phyloP scores from a whole-genome alignment of 352 stramenopile genomes.

The Pythium brachiatum region DNA sequence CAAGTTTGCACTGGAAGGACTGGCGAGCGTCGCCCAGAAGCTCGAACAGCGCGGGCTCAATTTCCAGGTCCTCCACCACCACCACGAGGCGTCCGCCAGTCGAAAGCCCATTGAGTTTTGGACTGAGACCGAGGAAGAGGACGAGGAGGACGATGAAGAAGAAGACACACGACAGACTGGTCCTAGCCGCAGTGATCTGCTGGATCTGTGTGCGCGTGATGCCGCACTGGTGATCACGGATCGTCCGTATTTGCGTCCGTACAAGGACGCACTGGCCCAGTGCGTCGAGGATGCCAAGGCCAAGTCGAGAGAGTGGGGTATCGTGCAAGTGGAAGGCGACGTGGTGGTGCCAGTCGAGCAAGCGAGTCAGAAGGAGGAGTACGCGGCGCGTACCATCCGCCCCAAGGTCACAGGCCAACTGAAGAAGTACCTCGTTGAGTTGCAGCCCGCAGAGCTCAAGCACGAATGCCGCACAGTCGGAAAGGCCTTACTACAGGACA shows the following conservation, averaged over 20 bases:
- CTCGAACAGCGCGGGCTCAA: constrained; percentile 48
- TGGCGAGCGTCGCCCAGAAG: constrained; percentile 40
- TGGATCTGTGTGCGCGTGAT: constrained; percentile 40
- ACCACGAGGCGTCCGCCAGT: constrained; percentile 16
- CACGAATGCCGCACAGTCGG: constrained; percentile 26
- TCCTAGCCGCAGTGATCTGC: constrained; percentile 36
- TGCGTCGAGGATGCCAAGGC: constrained; percentile 32
- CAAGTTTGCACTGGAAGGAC: constrained; percentile 70
- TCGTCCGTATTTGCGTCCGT: constrained; percentile 67
- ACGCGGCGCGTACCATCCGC: constrained; percentile 97
- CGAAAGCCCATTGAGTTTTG: constrained; percentile 17
- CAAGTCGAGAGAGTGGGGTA: constrained; percentile 43
- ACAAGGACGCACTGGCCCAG: constrained; percentile 39
- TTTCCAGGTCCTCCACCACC: constrained; percentile 66
- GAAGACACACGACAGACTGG: not conserved
- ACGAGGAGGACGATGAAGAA: constrained; percentile 3
- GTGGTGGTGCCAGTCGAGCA: constrained; percentile 96
- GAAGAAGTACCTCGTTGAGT: constrained; percentile 75
- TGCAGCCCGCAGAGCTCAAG: constrained; percentile 39
- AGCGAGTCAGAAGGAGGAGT: constrained; percentile 93
- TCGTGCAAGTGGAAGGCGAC: constrained; percentile 97
- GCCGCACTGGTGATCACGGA: constrained; percentile 76
- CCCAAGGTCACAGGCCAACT: constrained; percentile 94
- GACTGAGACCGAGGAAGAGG: constrained; percentile 10
- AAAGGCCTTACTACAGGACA: constrained; percentile 21